These are phyloP conservation scores for Amanita phalloides DNA, from an alignment of 768 basidiomycete genomes.

Conservation along the genomic window DNA sequence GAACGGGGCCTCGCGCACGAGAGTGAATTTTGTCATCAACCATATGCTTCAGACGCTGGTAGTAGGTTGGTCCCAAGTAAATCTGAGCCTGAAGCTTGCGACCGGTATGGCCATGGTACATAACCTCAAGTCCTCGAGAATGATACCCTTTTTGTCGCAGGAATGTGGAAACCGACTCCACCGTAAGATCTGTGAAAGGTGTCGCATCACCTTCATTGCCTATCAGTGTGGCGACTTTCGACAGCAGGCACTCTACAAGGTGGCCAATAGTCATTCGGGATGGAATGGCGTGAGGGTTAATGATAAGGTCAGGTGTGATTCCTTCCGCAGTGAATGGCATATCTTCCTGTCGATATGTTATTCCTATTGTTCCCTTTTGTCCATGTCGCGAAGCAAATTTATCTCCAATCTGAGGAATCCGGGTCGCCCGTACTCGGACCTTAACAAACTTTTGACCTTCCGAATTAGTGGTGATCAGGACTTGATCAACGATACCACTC, in stretches of 20 bases:
- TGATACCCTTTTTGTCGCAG: conserved; percentile 89
- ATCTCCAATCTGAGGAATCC: conserved; percentile 96
- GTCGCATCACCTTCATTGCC: conserved; percentile 98
- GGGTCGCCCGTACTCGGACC: conserved; percentile 89
- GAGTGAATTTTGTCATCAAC: conserved; percentile 99
- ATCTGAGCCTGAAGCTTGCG: conserved; percentile 96
- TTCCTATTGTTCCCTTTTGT: conserved; percentile 99
- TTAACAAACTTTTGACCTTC: conserved; percentile 99
- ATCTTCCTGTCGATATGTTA: conserved; percentile 98
- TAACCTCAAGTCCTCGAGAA: conserved; percentile 92
- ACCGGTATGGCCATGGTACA: conserved; percentile 99
- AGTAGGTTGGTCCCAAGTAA: conserved; percentile 98
- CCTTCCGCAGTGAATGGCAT: conserved; percentile 99
- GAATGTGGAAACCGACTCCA: conserved; percentile 93
- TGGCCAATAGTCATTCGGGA: conserved; percentile 99
- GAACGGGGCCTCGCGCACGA: conserved; percentile 92
- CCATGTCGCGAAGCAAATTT: conserved; percentile 99
- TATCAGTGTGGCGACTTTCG: conserved; percentile 91
- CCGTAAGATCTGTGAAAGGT: conserved; percentile 96
- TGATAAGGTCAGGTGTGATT: conserved; percentile 93
- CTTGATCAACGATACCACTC: conserved; percentile 95
- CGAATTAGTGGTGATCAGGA: conserved; percentile 90
- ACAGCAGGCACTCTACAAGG: conserved; percentile 94
- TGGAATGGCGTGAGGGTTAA: conserved; percentile 99
- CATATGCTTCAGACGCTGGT: conserved; percentile 99